Conservation (phyloP, 2,329 filamentous ascomycete genomes). For the Apiospora pterosperma region DNA sequence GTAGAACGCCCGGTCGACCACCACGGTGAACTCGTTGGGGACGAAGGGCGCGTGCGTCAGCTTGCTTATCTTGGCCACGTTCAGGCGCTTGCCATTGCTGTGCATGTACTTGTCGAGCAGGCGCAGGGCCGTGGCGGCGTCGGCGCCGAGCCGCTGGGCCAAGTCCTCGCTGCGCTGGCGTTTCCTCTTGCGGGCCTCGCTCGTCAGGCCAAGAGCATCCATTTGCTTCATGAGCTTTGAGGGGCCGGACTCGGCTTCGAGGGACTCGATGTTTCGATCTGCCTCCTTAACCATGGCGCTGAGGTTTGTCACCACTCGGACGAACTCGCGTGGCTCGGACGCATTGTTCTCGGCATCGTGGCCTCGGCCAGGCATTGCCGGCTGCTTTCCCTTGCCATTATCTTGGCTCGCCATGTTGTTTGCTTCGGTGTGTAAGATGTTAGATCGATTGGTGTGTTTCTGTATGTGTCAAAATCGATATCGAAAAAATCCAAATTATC, state of each 20-base stretch:
- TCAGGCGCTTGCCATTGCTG: not conserved
- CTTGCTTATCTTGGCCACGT: too few species aligned
- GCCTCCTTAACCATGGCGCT: not conserved
- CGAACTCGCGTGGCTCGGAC: not conserved
- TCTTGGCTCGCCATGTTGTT: not conserved
- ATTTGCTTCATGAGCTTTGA: too few species aligned
- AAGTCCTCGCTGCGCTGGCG: not conserved
- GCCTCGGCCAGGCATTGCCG: not conserved
- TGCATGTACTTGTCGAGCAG: not conserved
- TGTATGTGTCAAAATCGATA: not conserved
- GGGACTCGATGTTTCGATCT: not conserved
- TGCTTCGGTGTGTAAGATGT: not conserved
- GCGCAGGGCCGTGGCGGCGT: not conserved
- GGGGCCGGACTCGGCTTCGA: too few species aligned
- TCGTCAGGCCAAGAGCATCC: too few species aligned
- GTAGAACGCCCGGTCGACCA: too few species aligned
- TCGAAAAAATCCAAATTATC: too few species aligned
- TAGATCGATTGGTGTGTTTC: not conserved
- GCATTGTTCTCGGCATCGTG: not conserved
- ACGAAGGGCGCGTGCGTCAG: too few species aligned
- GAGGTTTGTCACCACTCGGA: not conserved
- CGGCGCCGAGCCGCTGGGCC: not conserved
- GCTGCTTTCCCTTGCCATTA: not conserved
- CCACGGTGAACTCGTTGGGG: too few species aligned
- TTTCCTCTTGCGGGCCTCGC: not conserved